Evolutionary conservation across 257 asterid genomes (phyloP), one percentile per base, ranked within the genome.

Genomic region (Plectranthus barbatus): DNA sequence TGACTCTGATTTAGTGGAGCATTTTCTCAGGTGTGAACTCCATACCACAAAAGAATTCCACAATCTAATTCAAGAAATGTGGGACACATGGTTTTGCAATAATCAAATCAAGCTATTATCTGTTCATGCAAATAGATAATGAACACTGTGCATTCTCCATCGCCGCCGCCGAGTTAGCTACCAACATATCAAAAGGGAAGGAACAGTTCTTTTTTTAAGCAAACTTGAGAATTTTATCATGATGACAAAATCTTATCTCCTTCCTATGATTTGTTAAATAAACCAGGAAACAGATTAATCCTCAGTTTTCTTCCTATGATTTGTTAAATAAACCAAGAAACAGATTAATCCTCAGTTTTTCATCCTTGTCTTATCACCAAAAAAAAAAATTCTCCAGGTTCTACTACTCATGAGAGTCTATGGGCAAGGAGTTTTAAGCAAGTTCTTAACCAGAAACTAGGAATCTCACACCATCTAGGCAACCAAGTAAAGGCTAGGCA

Each of bases 1-100:
- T n/a, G 56, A 33, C 52, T 26, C 15, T 5, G 31, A 36, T 48
- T 26, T 62, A 72, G 72, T 57, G 69, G 81, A 72, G 67, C 55
- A 55, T 49, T 62, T 44, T 47, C 37, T 61, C 7, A 68, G 21
- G 62, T 39, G 36, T 51, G 61, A 67, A 61, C 26, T 46, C 33
- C 33, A 20, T 62, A 39, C 77, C 69, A 76, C 63, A 29, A 50
- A 48, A 31, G 17, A 42, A 15, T 60, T 46, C 63, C 69, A 66
- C 68, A 37, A 39, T 39, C 40, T 42, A 26, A 46, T 17, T 70
- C 20, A 47, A 20, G 26, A 56, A 6, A 55, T 8, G 51, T 65
- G 23, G n/a, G n/a, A n/a, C n/a, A n/a, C n/a, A n/a, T n/a, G n/a
- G n/a, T n/a, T n/a, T n/a, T n/a, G n/a, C n/a, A n/a, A n/a, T n/a